Evolutionary conservation across 2,329 filamentous ascomycete species (phyloP).

Genomic region (Diaporthe eres): DNA sequence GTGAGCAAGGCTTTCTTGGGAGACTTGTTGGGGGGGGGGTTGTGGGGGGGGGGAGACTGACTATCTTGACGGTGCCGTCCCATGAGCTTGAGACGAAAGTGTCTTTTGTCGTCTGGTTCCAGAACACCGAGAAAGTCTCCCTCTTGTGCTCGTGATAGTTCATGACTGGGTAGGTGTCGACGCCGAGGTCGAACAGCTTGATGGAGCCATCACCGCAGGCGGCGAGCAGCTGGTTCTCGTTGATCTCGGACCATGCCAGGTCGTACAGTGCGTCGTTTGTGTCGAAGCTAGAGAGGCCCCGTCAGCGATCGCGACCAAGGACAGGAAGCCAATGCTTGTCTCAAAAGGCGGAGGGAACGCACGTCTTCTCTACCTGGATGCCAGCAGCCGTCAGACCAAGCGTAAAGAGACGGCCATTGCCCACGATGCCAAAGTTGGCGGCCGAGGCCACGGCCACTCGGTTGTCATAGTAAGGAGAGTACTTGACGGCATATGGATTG

Average conservation of each 20-base stretch:
- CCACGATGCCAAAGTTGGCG: conserved; percentile 97
- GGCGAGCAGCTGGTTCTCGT: conserved; percentile 93
- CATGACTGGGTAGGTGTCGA: conserved; percentile 88
- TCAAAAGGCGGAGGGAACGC: conserved; percentile 38
- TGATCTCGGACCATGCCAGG: conserved; percentile 93
- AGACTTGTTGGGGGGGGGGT: neutral
- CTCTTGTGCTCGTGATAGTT: conserved; percentile 94
- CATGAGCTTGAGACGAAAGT: conserved; percentile 93
- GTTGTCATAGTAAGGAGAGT: conserved; percentile 98
- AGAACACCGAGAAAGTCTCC: conserved; percentile 92
- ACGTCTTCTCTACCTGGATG: conserved; percentile 88
- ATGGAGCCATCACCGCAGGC: conserved; percentile 94
- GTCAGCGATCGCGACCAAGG: neutral
- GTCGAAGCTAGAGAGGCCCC: conserved; percentile 78
- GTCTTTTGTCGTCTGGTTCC: conserved; percentile 93
- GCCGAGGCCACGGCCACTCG: conserved; percentile 90
- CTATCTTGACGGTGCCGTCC: conserved; percentile 96
- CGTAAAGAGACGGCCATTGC: conserved; percentile 91
- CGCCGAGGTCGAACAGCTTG: conserved; percentile 90
- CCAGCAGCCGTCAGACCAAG: conserved; percentile 87
- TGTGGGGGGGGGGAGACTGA: conserved; percentile 49
- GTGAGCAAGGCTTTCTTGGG: conserved; percentile 1
- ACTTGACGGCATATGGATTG: conserved; percentile 97
- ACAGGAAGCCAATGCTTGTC: neutral
- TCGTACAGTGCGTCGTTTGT: conserved; percentile 98